Base-by-base conservation (phyloP, 345 rosid species). In the Psidium guajava region DNA sequence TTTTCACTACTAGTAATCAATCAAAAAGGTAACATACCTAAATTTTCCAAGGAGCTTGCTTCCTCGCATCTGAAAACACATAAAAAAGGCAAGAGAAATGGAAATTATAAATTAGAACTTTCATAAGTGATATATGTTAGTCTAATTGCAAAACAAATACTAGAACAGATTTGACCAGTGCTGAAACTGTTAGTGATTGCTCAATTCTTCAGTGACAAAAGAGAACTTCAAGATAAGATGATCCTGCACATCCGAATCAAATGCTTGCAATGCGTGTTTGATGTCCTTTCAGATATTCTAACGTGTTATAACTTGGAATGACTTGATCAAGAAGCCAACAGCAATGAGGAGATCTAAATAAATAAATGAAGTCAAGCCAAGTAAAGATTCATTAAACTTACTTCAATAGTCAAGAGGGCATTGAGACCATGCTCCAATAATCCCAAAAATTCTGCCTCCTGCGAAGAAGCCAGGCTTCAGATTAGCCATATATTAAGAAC, bases 381-480 rank as follows among this genome's bases (percentile, higher is more conserved):
- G 50, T 74, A 52, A 80, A 52, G 36, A 20, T 50, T 47, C 22
- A n/a, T 32, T 53, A 32, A 61, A 91, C 92, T 88, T 82, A 91
- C 93, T 85, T 91, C 93, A 36, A 89, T 88, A 56, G 88, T 88
- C 83, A 91, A 86, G 61, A 91, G 89, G 86, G 93, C 93, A 83
- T 85, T 91, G 83, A 91, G 88, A 49, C 93, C 93, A 75, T 88
- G 89, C 90, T 88, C 93, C 87, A 91, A 85, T 15, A 87, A 88
- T 77, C 69, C 87, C 84, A 88, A 85, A 47, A 86, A 85, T 14
- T 82, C 83, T 27, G 91, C 89, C 81, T 91, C 92, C 92, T 91
- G 57, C 11, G 54, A n/a, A 57, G 82, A 56, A 85, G 59, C 49
- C 53, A 36, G 55, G 51, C 54, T 52, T 59, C 5, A 27, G 50